Conservation (phyloP, 192 early-diverging fungal species). For the Geranomyces variabilis region DNA sequence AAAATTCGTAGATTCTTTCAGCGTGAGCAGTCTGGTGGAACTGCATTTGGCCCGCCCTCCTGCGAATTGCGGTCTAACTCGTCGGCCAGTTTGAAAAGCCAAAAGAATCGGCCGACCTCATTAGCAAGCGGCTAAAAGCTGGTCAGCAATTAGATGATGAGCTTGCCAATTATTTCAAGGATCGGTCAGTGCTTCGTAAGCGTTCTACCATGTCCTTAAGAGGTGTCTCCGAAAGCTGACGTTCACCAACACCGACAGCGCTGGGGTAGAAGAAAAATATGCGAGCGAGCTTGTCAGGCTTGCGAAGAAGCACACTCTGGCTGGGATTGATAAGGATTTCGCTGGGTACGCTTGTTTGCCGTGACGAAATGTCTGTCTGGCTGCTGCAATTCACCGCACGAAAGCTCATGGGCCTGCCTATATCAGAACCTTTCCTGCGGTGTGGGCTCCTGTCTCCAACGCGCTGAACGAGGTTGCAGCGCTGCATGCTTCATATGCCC, state of each 20-base stretch:
- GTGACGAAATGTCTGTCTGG: background rate
- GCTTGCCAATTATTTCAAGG: constrained; percentile 29
- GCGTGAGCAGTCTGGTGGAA: background rate
- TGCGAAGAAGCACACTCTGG: constrained; percentile 17
- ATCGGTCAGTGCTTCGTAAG: constrained; percentile 21
- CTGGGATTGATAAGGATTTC: constrained; percentile 17
- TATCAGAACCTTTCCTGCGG: constrained; percentile 18
- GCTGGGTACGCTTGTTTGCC: background rate
- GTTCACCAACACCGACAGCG: constrained; percentile 1
- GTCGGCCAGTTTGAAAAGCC: constrained; percentile 29
- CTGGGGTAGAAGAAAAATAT: constrained; percentile 29
- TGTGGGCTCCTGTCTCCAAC: constrained; percentile 24
- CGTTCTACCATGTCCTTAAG: background rate
- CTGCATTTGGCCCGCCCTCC: background rate
- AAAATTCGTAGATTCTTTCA: constrained; percentile 7
- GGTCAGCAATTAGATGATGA: constrained; percentile 28
- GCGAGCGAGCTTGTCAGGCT: constrained; percentile 21
- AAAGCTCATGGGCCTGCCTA: background rate
- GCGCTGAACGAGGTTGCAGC: constrained; percentile 9
- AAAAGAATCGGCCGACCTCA: constrained; percentile 30
- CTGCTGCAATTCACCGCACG: background rate
- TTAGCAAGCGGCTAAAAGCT: constrained; percentile 22
- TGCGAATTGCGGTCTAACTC: too few species aligned
- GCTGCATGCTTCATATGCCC: constrained; percentile 14
- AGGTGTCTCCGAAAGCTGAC: background rate